Conservation (phyloP, 1,284 basidiomycete species). For the Sanghuangporus sanghuang region DNA sequence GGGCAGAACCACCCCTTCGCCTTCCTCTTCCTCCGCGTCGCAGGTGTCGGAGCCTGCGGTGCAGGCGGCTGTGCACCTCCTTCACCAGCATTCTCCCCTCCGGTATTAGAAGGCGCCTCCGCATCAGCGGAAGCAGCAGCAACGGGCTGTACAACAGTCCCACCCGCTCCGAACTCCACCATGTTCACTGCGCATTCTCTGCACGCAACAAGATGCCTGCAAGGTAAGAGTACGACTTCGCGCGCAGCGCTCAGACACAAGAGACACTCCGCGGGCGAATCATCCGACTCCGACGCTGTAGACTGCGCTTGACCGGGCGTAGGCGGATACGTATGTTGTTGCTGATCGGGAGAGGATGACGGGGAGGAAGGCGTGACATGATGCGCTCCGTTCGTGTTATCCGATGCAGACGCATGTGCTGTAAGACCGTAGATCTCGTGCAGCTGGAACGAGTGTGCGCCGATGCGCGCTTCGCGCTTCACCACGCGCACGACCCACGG, state of each 20-base stretch:
- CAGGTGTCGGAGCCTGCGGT: conserved; percentile 16
- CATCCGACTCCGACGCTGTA: conserved; percentile 30
- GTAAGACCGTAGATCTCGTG: conserved; percentile 90
- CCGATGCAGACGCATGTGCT: conserved; percentile 38
- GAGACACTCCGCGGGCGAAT: conserved; percentile 81
- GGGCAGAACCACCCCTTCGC: conserved; percentile 95
- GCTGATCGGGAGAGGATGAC: conserved; percentile 28
- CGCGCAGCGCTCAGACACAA: conserved; percentile 81
- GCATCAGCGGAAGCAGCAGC: conserved; percentile 23
- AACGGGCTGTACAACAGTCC: conserved; percentile 63
- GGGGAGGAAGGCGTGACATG: conserved; percentile 36
- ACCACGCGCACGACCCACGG: conserved; percentile 89
- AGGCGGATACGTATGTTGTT: conserved; percentile 38
- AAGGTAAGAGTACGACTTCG: conserved; percentile 86
- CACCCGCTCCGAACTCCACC: conserved; percentile 92
- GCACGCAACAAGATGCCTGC: conserved; percentile 87
- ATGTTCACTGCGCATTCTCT: conserved; percentile 90
- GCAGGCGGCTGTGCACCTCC: conserved; percentile 16
- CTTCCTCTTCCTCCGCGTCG: conserved; percentile 72
- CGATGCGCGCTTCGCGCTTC: conserved; percentile 87
- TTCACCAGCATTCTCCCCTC: conserved; percentile 18
- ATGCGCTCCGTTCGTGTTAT: conserved; percentile 24
- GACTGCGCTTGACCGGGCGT: conserved; percentile 31
- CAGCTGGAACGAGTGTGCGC: conserved; percentile 83
- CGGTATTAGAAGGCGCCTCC: conserved; percentile 18